Percentiles rank a stretch among this genome's conserved stretches.
Evolutionary conservation across 495 filamentous ascomycete species (phyloP).

Genomic region (Daldinia childiae): DNA sequence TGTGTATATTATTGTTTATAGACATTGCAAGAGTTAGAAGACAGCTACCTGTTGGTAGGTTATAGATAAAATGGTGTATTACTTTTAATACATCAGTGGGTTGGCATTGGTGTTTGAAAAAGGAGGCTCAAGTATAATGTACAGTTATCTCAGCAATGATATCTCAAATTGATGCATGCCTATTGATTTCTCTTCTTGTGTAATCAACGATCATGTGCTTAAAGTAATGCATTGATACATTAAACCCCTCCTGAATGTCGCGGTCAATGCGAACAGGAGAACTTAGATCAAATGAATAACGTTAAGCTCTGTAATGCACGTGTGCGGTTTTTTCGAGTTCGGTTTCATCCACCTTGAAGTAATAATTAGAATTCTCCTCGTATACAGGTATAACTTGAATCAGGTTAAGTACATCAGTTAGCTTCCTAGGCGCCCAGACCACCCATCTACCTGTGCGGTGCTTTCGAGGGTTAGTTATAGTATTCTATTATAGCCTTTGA

Average conservation of each 20-base stretch:
- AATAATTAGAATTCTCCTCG: background rate
- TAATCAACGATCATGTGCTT: too few species aligned
- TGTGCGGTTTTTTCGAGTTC: slow-evolving; percentile 8
- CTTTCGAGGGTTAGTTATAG: slow-evolving; percentile 7
- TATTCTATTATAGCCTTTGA: background rate
- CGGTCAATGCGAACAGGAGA: background rate
- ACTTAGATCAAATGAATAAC: background rate
- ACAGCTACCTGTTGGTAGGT: background rate
- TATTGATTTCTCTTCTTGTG: too few species aligned
- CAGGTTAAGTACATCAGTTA: slow-evolving; percentile 23
- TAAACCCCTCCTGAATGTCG: background rate
- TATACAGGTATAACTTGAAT: slow-evolving; percentile 13
- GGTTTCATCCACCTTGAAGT: slow-evolving; percentile 12
- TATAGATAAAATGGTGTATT: too few species aligned
- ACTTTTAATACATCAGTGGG: background rate
- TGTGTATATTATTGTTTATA: background rate
- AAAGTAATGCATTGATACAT: background rate
- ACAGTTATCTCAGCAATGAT: background rate
- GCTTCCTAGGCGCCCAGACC: slow-evolving; percentile 31
- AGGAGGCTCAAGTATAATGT: background rate
- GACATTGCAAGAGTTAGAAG: background rate
- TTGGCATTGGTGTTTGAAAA: background rate
- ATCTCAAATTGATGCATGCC: too few species aligned
- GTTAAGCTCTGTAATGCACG: slow-evolving; percentile 8
- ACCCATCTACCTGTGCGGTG: slow-evolving; percentile 22